These are phyloP conservation scores for Trichopus zeylanicus DNA, from an alignment of 116 monocot species.

Conservation along the genomic window DNA sequence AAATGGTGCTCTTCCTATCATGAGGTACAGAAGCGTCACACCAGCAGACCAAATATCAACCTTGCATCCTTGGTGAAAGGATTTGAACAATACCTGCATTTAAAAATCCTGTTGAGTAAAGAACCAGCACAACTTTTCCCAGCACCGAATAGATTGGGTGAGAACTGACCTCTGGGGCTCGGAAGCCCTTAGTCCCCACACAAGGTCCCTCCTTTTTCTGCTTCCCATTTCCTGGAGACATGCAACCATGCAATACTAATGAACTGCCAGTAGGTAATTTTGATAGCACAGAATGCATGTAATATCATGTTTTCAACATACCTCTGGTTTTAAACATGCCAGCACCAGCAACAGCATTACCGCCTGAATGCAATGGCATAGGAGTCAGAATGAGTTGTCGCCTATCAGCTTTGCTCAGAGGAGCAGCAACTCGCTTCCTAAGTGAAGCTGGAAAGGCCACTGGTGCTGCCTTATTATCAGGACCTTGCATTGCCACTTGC, in stretches of 20 bases:
- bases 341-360: slow-evolving; percentile 44
- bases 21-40: slow-evolving; percentile 78
- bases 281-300: no score
- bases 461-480: slow-evolving; percentile 26
- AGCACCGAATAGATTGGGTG: neutral
- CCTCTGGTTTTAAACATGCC: slow-evolving; percentile 42
- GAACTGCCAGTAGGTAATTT: no score
- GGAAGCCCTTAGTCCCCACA: slow-evolving; percentile 95
- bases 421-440: slow-evolving; percentile 85
- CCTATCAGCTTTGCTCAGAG: slow-evolving; percentile 28
- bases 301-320: slow-evolving; percentile 41
- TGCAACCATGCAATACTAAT: neutral
- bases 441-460: slow-evolving; percentile 42
- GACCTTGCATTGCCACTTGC: slow-evolving; percentile 66
- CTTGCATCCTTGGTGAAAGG: slow-evolving; percentile 79
- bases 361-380: slow-evolving; percentile 75
- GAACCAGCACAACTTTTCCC: neutral
- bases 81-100: slow-evolving; percentile 72
- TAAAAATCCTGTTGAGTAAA: neutral
- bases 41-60: slow-evolving; percentile 94
- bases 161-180: slow-evolving; percentile 81
- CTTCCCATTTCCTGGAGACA: slow-evolving; percentile 36
- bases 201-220: slow-evolving; percentile 87
- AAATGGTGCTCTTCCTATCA: slow-evolving; percentile 78
- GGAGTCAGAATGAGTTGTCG: slow-evolving; percentile 47